Conservation (phyloP, 1,284 basidiomycete species). For the Caloboletus inedulis region DNA sequence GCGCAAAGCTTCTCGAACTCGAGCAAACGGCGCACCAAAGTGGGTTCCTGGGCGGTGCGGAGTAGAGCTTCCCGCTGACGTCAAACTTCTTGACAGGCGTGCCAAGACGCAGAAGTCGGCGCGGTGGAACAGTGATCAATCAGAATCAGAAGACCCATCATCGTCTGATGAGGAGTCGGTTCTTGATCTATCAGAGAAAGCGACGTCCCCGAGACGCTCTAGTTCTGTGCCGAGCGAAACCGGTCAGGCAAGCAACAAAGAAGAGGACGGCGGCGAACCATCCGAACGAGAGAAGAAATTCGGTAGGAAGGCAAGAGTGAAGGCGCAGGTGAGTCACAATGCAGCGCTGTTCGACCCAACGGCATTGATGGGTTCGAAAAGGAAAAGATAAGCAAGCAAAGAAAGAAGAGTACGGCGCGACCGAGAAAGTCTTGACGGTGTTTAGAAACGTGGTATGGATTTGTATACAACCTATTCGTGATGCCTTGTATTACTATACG, state of each 20-base stretch:
- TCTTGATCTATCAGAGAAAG: conserved; percentile 28
- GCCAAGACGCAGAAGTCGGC: conserved; percentile 33
- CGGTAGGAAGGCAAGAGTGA: conserved; percentile 41
- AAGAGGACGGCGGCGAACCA: conserved; percentile 32
- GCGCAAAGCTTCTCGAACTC: conserved; percentile 40
- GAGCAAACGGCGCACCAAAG: conserved; percentile 42
- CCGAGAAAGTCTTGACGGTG: conserved; percentile 25
- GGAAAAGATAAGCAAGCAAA: conserved; percentile 34
- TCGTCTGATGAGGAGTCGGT: conserved; percentile 29
- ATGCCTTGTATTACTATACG: conserved; percentile 19
- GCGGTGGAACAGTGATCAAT: conserved; percentile 34
- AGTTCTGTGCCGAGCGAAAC: conserved; percentile 28
- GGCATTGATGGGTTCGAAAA: conserved; percentile 7
- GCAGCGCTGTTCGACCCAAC: too few relatives aligned
- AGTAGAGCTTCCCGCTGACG: conserved; percentile 8
- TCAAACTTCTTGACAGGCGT: conserved; percentile 25
- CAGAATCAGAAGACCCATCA: conserved; percentile 36
- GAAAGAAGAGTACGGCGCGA: conserved; percentile 20
- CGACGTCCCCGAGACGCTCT: conserved; percentile 27
- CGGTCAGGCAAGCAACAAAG: conserved; percentile 31
- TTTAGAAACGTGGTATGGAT: background rate
- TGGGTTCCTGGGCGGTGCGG: conserved; percentile 23
- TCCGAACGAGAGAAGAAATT: conserved; percentile 32
- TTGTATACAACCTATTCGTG: conserved; percentile 9
- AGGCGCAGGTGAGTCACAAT: conserved; percentile 40